A percentile compares a stretch with the other conserved stretches of the same genome.
These are phyloP conservation scores for Agapanthus africanus DNA, from an alignment of 106 monocot genomes.

Conservation along the genomic window DNA sequence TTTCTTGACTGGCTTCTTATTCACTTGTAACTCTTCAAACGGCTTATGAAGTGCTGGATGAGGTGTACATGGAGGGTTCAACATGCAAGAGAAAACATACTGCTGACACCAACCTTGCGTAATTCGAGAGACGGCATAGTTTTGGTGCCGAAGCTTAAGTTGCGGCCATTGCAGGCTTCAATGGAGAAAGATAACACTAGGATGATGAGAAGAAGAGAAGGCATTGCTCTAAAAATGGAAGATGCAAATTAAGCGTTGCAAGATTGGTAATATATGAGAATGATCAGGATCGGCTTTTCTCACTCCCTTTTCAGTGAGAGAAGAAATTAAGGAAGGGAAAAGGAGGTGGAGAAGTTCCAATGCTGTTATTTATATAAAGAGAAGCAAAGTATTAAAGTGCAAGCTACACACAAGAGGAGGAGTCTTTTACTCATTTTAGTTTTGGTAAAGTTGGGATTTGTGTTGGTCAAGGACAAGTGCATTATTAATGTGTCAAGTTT, in stretches of 20 bases:
- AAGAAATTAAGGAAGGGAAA: slow-evolving; percentile 1
- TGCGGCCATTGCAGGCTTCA: slow-evolving; percentile 7
- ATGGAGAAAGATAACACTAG: slow-evolving; percentile 14
- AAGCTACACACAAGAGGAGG: not conserved
- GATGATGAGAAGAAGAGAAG: slow-evolving; percentile 15
- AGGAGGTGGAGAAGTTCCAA: slow-evolving; percentile 9
- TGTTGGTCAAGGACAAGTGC: slow-evolving; percentile 2
- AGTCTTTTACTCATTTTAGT: not conserved
- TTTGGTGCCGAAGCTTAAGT: not conserved
- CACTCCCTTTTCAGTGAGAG: not conserved
- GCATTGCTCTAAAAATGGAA: no score
- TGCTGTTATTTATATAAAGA: slow-evolving; percentile 16
- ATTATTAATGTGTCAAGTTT: not conserved
- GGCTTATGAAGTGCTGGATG: no score
- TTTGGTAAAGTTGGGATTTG: slow-evolving; percentile 24
- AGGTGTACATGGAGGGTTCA: no score
- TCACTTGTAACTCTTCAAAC: no score
- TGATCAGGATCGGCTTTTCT: not conserved
- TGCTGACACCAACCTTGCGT: slow-evolving; percentile 24
- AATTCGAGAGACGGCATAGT: not conserved
- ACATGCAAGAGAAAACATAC: no score
- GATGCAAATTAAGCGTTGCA: no score
- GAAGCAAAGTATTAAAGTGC: not conserved
- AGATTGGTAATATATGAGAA: not conserved
- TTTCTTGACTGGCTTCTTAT: no score